Evolutionary conservation across 2,329 filamentous ascomycete species (phyloP).

Genomic region (Cercospora nicotianae): DNA sequence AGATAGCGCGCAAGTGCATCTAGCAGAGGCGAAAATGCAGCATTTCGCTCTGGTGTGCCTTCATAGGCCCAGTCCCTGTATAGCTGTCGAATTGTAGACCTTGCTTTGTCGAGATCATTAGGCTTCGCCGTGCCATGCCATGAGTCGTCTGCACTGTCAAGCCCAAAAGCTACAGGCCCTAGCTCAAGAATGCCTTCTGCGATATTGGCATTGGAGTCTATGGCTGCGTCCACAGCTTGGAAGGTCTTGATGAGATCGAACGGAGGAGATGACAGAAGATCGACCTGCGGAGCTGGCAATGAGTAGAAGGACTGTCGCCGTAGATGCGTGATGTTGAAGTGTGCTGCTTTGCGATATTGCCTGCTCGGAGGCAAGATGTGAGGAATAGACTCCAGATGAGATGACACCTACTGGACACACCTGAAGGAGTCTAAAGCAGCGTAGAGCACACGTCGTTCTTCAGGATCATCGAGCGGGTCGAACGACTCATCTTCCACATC

Average conservation of each 20-base stretch:
- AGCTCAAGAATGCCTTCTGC: constrained; percentile 73
- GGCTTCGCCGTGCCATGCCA: constrained; percentile 72
- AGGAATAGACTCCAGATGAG: constrained; percentile 16
- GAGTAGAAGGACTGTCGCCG: constrained; percentile 92
- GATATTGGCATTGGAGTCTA: constrained; percentile 82
- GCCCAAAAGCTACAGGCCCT: constrained; percentile 67
- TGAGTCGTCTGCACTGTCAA: constrained; percentile 49
- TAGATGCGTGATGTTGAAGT: constrained; percentile 87
- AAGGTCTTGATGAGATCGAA: constrained; percentile 82
- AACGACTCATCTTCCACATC: not conserved
- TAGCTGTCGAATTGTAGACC: constrained; percentile 88
- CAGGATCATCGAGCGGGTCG: constrained; percentile 68
- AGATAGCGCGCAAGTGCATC: constrained; percentile 59
- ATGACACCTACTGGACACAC: constrained; percentile 51
- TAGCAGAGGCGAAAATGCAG: constrained; percentile 74
- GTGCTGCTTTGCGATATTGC: constrained; percentile 74
- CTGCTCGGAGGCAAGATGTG: constrained; percentile 21
- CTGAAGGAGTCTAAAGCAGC: constrained; percentile 84
- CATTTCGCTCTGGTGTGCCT: constrained; percentile 70
- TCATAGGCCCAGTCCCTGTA: constrained; percentile 91
- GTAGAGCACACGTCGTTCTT: constrained; percentile 78
- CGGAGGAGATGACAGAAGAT: constrained; percentile 74
- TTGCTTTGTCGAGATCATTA: constrained; percentile 82
- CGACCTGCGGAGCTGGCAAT: constrained; percentile 78
- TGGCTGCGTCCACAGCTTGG: constrained; percentile 77